Evolutionary conservation across 768 basidiomycete genomes (phyloP), one percentile per base, ranked within the genome.

Genomic region (Cystoderma amianthinum): DNA sequence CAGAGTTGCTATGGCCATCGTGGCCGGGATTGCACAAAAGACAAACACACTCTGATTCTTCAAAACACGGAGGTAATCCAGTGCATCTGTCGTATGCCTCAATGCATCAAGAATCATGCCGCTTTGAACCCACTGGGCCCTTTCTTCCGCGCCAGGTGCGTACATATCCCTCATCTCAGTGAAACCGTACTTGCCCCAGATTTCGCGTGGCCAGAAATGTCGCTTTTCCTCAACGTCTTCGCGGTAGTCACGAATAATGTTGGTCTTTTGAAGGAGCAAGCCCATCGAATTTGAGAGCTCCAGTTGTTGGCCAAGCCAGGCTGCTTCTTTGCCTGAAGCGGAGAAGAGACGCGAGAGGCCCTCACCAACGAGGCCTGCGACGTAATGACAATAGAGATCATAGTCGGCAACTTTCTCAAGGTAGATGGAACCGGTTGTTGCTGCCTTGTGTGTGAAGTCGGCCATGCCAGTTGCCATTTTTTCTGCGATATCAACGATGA

Each of bases 381-480:
- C 95, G 57, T 93, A 97, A 61, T 99, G 95, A 59, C 95, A 99
- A 63, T 99, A 99, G 11, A 99, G 75, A 59, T 97, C 91, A 65
- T 93, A 99, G 50, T 96, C 92, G 25, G 79, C 69, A 40, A 92
- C 63, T 4, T 84, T 80, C 34, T 79, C 74, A 41, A 96, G 72
- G 53, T 84, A 83, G 47, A 80, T 72, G 33, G 75, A 66, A 38
- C 80, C 81, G 1, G 79, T 78, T 4, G 82, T 65, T 4, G 83
- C 82, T 4, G 89, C 82, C 48, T 82, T 80, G 62, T 89, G 88
- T 1, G 90, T 82, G 55, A 85, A 98, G 61, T 95, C 90, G 17
- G 96, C 92, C 95, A 99, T 99, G 15, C 95, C 95, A 3, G 64
- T 71, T 42, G 82, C 82, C 95, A 98, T 98, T 65, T 94, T 93